A percentile compares a stretch with the other conserved stretches of the same genome.
Evolutionary conservation across 306 rosid genomes (phyloP).

Genomic region (Pterocarpus macrocarpus): DNA sequence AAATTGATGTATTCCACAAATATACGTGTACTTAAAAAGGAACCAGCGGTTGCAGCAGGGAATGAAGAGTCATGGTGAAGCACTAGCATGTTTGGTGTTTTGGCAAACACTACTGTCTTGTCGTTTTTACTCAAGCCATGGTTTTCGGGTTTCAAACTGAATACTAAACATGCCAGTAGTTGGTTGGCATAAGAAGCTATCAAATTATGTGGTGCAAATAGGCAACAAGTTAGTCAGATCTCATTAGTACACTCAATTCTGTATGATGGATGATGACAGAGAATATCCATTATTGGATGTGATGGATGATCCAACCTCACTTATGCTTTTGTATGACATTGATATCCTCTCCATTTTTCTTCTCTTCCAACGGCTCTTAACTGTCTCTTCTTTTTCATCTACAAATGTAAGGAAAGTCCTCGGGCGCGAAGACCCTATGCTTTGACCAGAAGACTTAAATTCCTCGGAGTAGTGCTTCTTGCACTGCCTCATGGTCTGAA

Average conservation of each 20-base stretch:
- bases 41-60: slow-evolving; percentile 17
- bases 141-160: no score
- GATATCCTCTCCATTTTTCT: slow-evolving; percentile 60
- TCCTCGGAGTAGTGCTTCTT: slow-evolving; percentile 56
- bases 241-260: slow-evolving; percentile 44
- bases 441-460: slow-evolving; percentile 45
- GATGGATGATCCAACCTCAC: slow-evolving; percentile 55
- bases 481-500: slow-evolving; percentile 73
- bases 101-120: no score
- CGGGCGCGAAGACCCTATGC: slow-evolving; percentile 54
- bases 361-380: slow-evolving; percentile 65
- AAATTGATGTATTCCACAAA: slow-evolving; percentile 27
- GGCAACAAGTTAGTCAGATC: slow-evolving; percentile 34
- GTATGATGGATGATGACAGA: slow-evolving; percentile 37
- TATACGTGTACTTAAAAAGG: slow-evolving; percentile 23
- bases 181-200: slow-evolving; percentile 10
- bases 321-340: slow-evolving; percentile 55
- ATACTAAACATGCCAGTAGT: no score
- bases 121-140: no score
- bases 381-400: slow-evolving; percentile 73
- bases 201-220: background rate
- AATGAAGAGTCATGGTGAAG: background rate
- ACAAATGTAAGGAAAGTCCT: slow-evolving; percentile 78
- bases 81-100: no score
- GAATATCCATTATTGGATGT: slow-evolving; percentile 52